Evolutionary conservation across 2,329 filamentous ascomycete species (phyloP), one percentile per base, ranked within the genome.

Genomic region (Pleurostoma richardsiae): DNA sequence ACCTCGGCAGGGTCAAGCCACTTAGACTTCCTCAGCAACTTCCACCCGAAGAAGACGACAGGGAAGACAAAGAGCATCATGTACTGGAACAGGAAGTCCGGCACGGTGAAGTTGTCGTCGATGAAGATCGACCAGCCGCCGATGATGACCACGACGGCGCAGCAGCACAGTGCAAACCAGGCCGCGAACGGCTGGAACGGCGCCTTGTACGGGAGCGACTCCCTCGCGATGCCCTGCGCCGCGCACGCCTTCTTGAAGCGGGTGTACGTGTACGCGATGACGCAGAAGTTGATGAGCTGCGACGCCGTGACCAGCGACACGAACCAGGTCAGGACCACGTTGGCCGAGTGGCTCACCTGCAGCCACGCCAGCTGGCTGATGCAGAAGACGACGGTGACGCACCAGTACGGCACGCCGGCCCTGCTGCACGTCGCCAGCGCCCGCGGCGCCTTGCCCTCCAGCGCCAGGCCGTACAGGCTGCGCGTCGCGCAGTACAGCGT

Each of bases 311-410:
- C 69, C 1, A 77, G 59, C 49, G 79, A 85, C 39, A 88, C 78
- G 53, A 90, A 82, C 86, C 86, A 90, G 41, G 74, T 74, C 51
- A 91, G 69, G 2, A 90, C 88, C 29, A 83, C 79, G 4, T 85
- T 77, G 0, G 82, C 76, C 48, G 74, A 73, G 51, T 80, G 76
- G 6, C 80, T 85, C 19, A 92, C 75, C 62, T 90, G 84, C 42
- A 91, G 68, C 65, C 90, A 94, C 3, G 83, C 80, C 8, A 95
- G 69, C 5, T 90, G 71, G 1, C 85, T 79, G 55, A 94, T 82
- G 4, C 79, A 61, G 41, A 90, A 74, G 0, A 87, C 85, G 29
- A 83, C 63, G 2, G 64, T 52, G 38, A 92, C 86, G 58, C 83
- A 88, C 65, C 86, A 89, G 51, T 90, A 76, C 0, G 89, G 89